Percentiles rank a stretch among this genome's conserved stretches.
Conservation (phyloP, 169 alveolate species). For the Plasmodium gonderi region DNA sequence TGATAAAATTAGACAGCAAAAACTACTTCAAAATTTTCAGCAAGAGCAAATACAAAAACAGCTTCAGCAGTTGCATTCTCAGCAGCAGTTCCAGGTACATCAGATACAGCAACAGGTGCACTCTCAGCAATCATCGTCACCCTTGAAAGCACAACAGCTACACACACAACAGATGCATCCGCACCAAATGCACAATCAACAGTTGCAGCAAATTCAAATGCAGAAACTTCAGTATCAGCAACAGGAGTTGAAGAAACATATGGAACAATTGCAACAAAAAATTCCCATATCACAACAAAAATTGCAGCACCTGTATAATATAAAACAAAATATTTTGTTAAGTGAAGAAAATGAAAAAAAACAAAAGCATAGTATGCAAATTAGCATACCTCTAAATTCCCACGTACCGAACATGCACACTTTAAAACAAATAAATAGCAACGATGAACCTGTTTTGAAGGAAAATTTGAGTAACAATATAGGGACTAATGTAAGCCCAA, state of each 20-base stretch:
- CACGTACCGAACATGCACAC: conserved; percentile 28
- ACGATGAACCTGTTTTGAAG: conserved; percentile 19
- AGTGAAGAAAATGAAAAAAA: conserved; percentile 36
- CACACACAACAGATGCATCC: not conserved
- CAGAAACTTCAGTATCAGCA: conserved; percentile 13
- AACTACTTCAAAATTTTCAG: conserved; percentile 23
- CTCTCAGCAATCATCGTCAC: conserved; percentile 9
- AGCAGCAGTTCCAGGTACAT: conserved; percentile 29
- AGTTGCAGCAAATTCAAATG: conserved; percentile 33
- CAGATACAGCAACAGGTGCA: conserved; percentile 8
- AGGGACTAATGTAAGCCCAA: not conserved
- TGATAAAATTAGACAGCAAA: conserved; percentile 40
- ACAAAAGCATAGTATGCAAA: conserved; percentile 16
- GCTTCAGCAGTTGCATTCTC: conserved; percentile 43
- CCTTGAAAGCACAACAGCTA: not conserved
- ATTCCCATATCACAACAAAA: conserved; percentile 23
- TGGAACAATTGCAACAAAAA: conserved; percentile 62
- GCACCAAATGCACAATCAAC: conserved; percentile 5
- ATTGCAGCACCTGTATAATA: conserved; percentile 39
- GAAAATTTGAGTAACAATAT: conserved; percentile 19
- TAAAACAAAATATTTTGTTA: conserved; percentile 28
- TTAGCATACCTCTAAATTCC: conserved; percentile 11
- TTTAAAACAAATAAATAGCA: conserved; percentile 4
- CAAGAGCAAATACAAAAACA: conserved; percentile 53
- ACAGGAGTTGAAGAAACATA: conserved; percentile 56